Percentiles rank a stretch among this genome's conserved stretches.
Conservation (phyloP, 2,329 filamentous ascomycete genomes). For the Fusarium sulawesiense region DNA sequence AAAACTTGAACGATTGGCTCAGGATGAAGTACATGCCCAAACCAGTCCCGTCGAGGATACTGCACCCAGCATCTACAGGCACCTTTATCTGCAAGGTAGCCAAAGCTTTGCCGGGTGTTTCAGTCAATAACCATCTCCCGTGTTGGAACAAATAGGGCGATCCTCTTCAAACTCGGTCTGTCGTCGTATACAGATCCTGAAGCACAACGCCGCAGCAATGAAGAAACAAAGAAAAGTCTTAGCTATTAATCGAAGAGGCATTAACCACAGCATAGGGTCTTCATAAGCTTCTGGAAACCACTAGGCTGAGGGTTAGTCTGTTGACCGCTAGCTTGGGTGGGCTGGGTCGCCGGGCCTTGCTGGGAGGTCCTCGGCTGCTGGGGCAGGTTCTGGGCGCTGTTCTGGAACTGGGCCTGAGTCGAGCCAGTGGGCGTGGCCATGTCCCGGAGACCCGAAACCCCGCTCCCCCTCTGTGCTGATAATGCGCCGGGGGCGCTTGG, state of each 20-base stretch:
- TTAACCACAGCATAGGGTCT: slow-evolving; percentile 89
- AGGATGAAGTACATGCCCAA: slow-evolving; percentile 8
- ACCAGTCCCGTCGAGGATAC: slow-evolving; percentile 9
- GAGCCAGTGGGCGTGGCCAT: slow-evolving; percentile 87
- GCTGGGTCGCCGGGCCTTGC: slow-evolving; percentile 67
- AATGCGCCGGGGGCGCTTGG: slow-evolving; percentile 81
- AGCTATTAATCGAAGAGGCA: slow-evolving; percentile 33
- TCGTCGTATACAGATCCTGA: slow-evolving; percentile 35
- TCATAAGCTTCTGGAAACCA: slow-evolving; percentile 92
- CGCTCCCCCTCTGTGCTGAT: slow-evolving; percentile 80
- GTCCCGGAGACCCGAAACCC: slow-evolving; percentile 77
- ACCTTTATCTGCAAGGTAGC: neutral
- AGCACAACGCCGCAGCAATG: slow-evolving; percentile 46
- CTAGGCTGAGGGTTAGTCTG: slow-evolving; percentile 78
- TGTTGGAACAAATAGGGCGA: slow-evolving; percentile 2
- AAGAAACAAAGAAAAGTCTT: slow-evolving; percentile 47
- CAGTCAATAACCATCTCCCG: slow-evolving; percentile 22
- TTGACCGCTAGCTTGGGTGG: slow-evolving; percentile 65
- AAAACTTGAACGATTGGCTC: slow-evolving; percentile 6
- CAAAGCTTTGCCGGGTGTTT: slow-evolving; percentile 11
- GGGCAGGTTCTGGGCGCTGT: slow-evolving; percentile 88
- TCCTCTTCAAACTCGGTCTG: slow-evolving; percentile 27
- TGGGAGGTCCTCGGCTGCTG: slow-evolving; percentile 72
- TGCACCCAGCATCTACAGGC: slow-evolving; percentile 6
- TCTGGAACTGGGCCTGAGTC: slow-evolving; percentile 96